Conservation (phyloP, 1,284 basidiomycete species). For the Moesziomyces aphidis region DNA sequence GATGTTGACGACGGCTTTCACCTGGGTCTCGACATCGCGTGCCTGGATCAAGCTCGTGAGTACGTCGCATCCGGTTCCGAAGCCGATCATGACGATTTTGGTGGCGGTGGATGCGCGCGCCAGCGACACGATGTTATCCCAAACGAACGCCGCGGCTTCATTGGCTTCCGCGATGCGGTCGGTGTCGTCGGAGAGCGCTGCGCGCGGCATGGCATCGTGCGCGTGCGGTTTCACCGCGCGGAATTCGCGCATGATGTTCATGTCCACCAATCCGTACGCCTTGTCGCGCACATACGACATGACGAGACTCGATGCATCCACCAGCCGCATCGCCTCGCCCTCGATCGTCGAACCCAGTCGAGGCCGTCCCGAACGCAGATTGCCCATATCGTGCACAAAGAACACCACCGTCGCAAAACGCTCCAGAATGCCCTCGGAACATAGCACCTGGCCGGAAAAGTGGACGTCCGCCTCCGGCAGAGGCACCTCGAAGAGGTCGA, state of each 20-base stretch:
- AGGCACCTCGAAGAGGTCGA: slow-evolving; percentile 83
- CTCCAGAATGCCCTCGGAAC: slow-evolving; percentile 76
- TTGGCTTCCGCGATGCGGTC: not conserved
- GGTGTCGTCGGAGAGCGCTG: not conserved
- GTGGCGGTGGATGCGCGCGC: slow-evolving; percentile 69
- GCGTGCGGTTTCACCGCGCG: slow-evolving; percentile 55
- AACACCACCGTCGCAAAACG: slow-evolving; percentile 46
- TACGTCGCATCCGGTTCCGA: slow-evolving; percentile 82
- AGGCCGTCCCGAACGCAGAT: slow-evolving; percentile 34
- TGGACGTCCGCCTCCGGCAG: slow-evolving; percentile 75
- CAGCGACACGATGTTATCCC: slow-evolving; percentile 94
- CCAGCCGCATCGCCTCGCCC: slow-evolving; percentile 40
- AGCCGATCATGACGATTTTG: slow-evolving; percentile 84
- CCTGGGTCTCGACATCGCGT: slow-evolving; percentile 56
- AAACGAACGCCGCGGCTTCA: slow-evolving; percentile 74
- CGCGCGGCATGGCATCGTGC: not conserved
- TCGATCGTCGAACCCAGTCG: not conserved
- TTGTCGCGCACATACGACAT: slow-evolving; percentile 79
- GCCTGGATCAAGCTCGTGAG: slow-evolving; percentile 79
- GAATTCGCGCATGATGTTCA: slow-evolving; percentile 83
- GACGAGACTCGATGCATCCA: slow-evolving; percentile 84
- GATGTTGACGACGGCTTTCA: slow-evolving; percentile 48
- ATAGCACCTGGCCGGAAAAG: slow-evolving; percentile 83
- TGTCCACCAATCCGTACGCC: slow-evolving; percentile 82
- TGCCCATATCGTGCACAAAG: slow-evolving; percentile 61